A percentile compares a stretch with the other conserved stretches of the same genome.
Evolutionary conservation across 306 rosid genomes (phyloP).

Genomic region (Cercis canadensis): DNA sequence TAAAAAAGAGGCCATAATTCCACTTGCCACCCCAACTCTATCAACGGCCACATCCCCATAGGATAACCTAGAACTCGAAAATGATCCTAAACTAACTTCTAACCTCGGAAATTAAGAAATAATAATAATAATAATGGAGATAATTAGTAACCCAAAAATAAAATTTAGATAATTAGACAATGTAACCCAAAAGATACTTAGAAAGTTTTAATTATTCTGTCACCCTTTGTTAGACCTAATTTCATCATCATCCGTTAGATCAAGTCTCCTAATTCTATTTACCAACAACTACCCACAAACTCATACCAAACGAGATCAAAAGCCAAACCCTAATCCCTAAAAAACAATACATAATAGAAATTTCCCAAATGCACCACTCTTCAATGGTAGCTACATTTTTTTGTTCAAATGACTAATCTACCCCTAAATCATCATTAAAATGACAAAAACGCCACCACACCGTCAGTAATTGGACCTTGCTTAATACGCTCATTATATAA

Average conservation of each 20-base stretch:
- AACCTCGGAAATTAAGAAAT: not conserved
- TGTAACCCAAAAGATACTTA: not conserved
- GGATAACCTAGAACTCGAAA: not conserved
- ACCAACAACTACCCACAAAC: slow-evolving; percentile 45
- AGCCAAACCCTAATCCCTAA: slow-evolving; percentile 46
- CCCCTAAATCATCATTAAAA: slow-evolving; percentile 25
- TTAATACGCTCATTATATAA: not conserved
- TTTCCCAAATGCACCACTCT: slow-evolving; percentile 13
- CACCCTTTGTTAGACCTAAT: slow-evolving; percentile 49
- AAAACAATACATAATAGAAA: not conserved
- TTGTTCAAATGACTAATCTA: not conserved
- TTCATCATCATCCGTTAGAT: slow-evolving; percentile 41
- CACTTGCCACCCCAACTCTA: not conserved
- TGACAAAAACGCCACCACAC: slow-evolving; percentile 32
- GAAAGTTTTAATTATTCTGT: slow-evolving; percentile 22
- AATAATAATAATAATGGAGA: not conserved
- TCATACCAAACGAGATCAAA: slow-evolving; percentile 40
- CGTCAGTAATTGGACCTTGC: not conserved
- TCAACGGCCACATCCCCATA: slow-evolving; percentile 4
- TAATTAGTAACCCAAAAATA: not conserved
- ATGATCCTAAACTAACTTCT: slow-evolving; percentile 4
- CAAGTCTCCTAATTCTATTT: slow-evolving; percentile 27
- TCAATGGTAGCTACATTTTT: not conserved
- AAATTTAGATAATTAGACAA: not conserved
- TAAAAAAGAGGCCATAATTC: not conserved